phyloP scores from a whole-genome alignment of 2,329 filamentous ascomycete species.

The Fusarium ramigenum region DNA sequence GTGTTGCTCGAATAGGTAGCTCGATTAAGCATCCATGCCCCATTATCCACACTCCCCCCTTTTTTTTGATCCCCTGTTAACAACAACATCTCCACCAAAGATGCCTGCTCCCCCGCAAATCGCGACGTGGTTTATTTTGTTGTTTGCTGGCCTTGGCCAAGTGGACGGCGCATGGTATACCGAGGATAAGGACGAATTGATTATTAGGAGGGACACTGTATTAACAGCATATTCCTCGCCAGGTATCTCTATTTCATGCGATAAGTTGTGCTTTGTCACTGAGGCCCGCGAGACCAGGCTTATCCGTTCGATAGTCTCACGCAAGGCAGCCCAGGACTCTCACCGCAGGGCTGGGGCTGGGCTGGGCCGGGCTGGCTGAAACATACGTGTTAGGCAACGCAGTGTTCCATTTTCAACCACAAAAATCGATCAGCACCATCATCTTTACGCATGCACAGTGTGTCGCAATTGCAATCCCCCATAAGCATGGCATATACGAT shows the following conservation, averaged over 20 bases:
- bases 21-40: conserved; percentile 3
- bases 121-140: conserved; percentile 16
- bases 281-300: conserved; percentile 10
- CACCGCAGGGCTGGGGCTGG: conserved; percentile 11
- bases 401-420: conserved; percentile 8
- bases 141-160: conserved; percentile 23
- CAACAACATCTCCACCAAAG: conserved; percentile 9
- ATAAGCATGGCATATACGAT: background rate
- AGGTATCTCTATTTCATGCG: background rate
- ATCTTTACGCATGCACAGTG: conserved; percentile 19
- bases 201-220: background rate
- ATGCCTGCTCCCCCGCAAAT: conserved; percentile 37
- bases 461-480: conserved; percentile 5
- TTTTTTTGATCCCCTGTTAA: conserved; percentile 14
- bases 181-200: conserved; percentile 8
- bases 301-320: conserved; percentile 13
- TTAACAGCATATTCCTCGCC: background rate
- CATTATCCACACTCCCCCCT: conserved; percentile 28
- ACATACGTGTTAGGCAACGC: conserved; percentile 14
- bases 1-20: conserved; percentile 15
- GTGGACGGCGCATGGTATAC: conserved; percentile 20
- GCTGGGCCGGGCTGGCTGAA: conserved; percentile 20
- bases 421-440: background rate
- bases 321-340: background rate
- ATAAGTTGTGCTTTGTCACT: conserved; percentile 2